Conservation (phyloP, 345 rosid genomes). For the Crucihimalaya himalaica region DNA sequence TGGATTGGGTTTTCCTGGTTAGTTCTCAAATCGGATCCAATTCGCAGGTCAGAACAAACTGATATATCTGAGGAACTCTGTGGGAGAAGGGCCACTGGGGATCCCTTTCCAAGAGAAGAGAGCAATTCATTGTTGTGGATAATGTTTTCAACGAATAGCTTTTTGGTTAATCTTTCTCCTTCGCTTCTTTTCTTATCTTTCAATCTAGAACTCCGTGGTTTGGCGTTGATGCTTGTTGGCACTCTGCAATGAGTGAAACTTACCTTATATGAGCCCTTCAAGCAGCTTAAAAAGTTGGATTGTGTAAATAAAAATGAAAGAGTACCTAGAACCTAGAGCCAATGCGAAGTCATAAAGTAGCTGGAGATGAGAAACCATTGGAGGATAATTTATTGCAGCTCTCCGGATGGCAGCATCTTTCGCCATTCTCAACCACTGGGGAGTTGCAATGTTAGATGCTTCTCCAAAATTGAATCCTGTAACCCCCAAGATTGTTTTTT, state of each 20-base stretch:
- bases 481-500: slow-evolving; percentile 16
- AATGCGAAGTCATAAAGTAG: slow-evolving; percentile 92
- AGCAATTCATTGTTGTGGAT: slow-evolving; percentile 70
- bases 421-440: slow-evolving; percentile 85
- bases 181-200: slow-evolving; percentile 88
- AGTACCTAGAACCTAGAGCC: slow-evolving; percentile 79
- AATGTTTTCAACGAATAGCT: slow-evolving; percentile 68
- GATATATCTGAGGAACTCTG: slow-evolving; percentile 70
- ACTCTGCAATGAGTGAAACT: slow-evolving; percentile 52
- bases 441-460: slow-evolving; percentile 98
- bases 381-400: slow-evolving; percentile 94
- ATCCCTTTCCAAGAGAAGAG: slow-evolving; percentile 74
- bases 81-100: slow-evolving; percentile 75
- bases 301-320: background rate
- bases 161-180: slow-evolving; percentile 84
- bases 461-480: slow-evolving; percentile 95
- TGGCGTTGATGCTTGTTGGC: slow-evolving; percentile 52
- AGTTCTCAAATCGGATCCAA: slow-evolving; percentile 64
- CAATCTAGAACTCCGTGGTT: slow-evolving; percentile 92
- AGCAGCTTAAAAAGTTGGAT: slow-evolving; percentile 2
- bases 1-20: slow-evolving; percentile 43
- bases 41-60: slow-evolving; percentile 65
- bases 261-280: slow-evolving; percentile 3
- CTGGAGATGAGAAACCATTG: slow-evolving; percentile 99
- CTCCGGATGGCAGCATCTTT: slow-evolving; percentile 95